Evolutionary conservation across 228 moss, liverwort and hornwort genomes (phyloP).

Genomic region (Sphagnum magellanicum): DNA sequence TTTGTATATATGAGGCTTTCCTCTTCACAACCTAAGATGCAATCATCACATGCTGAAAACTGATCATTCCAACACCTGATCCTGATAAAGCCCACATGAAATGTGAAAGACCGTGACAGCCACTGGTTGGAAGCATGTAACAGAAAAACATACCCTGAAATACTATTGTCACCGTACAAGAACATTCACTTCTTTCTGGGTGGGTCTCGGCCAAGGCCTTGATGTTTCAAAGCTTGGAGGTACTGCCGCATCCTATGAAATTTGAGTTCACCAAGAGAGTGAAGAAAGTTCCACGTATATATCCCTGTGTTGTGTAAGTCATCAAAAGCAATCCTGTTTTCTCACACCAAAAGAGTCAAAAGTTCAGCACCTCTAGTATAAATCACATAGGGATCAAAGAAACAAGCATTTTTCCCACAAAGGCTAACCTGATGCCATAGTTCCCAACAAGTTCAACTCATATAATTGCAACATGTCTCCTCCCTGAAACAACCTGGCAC

Average conservation of each 20-base stretch:
- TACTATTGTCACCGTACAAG: too few relatives aligned
- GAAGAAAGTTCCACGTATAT: conserved; percentile 54
- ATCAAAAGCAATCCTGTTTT: conserved; percentile 50
- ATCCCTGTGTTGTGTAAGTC: conserved; percentile 70
- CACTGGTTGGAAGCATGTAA: too few relatives aligned
- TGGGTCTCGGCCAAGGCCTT: conserved; percentile 41
- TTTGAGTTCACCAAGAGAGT: conserved; percentile 47
- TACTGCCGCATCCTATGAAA: conserved; percentile 49
- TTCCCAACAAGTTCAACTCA: conserved; percentile 55
- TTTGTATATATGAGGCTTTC: too few relatives aligned
- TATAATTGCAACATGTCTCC: conserved; percentile 48
- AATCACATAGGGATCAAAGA: background rate
- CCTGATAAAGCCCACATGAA: too few relatives aligned
- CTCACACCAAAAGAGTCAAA: background rate
- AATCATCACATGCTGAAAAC: too few relatives aligned
- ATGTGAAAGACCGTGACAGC: too few relatives aligned
- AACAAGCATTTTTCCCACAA: background rate
- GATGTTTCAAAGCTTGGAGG: conserved; percentile 31
- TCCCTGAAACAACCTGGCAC: conserved; percentile 51
- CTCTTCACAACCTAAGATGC: too few relatives aligned
- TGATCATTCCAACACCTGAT: too few relatives aligned
- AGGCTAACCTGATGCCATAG: conserved; percentile 50
- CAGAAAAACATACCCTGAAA: too few relatives aligned
- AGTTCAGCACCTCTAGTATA: background rate
- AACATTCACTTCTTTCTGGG: conserved; percentile 6